phyloP scores from a whole-genome alignment of 192 early-diverging fungal genomes.

The Lunasporangiospora selenospora region DNA sequence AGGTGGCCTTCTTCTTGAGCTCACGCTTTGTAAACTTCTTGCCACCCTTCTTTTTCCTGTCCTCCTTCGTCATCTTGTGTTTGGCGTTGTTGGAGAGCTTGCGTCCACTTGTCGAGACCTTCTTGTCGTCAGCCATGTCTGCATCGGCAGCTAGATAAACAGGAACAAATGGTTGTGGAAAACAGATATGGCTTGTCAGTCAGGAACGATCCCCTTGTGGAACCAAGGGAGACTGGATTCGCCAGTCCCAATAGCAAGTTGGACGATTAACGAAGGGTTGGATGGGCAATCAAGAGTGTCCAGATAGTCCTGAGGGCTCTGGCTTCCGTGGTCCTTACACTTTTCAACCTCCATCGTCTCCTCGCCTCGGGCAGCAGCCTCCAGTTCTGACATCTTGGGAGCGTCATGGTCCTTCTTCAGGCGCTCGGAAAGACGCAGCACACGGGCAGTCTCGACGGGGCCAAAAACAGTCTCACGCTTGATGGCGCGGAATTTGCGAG shows the following conservation, averaged over 20 bases:
- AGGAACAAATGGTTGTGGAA: neutral
- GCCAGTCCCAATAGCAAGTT: too few relatives aligned
- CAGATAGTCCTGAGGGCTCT: too few relatives aligned
- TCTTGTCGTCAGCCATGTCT: slow-evolving; percentile 44
- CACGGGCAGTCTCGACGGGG: slow-evolving; percentile 60
- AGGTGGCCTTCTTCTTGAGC: slow-evolving; percentile 47
- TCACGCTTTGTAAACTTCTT: slow-evolving; percentile 42
- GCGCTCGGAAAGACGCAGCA: slow-evolving; percentile 50
- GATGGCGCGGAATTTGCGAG: slow-evolving; percentile 61
- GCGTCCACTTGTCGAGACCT: slow-evolving; percentile 59
- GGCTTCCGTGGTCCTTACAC: slow-evolving; percentile 12
- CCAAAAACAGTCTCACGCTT: slow-evolving; percentile 62
- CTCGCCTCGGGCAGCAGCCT: slow-evolving; percentile 43
- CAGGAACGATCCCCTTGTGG: too few relatives aligned
- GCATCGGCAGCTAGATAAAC: slow-evolving; percentile 13
- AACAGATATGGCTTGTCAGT: neutral
- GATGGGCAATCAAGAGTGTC: too few relatives aligned
- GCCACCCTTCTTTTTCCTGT: slow-evolving; percentile 47
- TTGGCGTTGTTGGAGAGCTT: slow-evolving; percentile 46
- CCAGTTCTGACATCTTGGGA: slow-evolving; percentile 47
- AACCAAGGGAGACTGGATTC: too few relatives aligned
- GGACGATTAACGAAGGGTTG: too few relatives aligned
- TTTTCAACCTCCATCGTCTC: slow-evolving; percentile 47
- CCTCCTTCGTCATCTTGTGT: slow-evolving; percentile 50
- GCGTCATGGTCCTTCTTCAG: slow-evolving; percentile 46